These are phyloP conservation scores for Septoria petroselini DNA, from an alignment of 2,329 filamentous ascomycete species.

Conservation along the genomic window DNA sequence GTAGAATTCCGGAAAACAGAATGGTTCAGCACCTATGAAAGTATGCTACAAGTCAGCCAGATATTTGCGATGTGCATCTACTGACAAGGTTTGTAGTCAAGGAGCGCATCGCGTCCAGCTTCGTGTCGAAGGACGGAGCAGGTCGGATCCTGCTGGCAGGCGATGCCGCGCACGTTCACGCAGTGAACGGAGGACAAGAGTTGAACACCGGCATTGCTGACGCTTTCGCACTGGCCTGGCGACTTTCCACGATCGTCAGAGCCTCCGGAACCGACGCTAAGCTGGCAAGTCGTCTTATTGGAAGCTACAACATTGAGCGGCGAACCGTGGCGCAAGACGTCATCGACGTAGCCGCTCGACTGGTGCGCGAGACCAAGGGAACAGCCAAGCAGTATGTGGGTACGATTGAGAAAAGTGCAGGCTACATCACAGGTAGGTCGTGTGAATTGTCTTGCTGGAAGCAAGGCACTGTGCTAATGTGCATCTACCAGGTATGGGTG, in stretches of 20 bases:
- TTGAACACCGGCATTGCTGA: slow-evolving; percentile 42
- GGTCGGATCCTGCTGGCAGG: slow-evolving; percentile 33
- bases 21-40: slow-evolving; percentile 18
- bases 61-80: neutral
- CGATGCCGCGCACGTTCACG: slow-evolving; percentile 39
- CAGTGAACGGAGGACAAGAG: slow-evolving; percentile 41
- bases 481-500: slow-evolving; percentile 12
- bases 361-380: slow-evolving; percentile 12
- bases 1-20: slow-evolving; percentile 19
- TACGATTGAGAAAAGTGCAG: slow-evolving; percentile 17
- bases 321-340: slow-evolving; percentile 15
- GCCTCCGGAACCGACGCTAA: neutral
- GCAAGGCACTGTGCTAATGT: neutral
- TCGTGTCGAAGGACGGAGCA: slow-evolving; percentile 11
- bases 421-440: slow-evolving; percentile 14
- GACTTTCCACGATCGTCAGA: slow-evolving; percentile 2
- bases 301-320: slow-evolving; percentile 16
- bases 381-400: slow-evolving; percentile 16
- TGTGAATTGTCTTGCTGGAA: neutral
- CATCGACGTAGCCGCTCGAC: slow-evolving; percentile 14
- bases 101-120: slow-evolving; percentile 15
- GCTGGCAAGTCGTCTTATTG: neutral
- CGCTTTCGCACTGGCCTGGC: slow-evolving; percentile 39
- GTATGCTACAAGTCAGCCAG: neutral
- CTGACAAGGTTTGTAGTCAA: slow-evolving; percentile 6